A percentile compares a stretch with the other conserved stretches of the same genome.
Evolutionary conservation across 106 monocot species (phyloP).

Genomic region (Cymbidium sinense): DNA sequence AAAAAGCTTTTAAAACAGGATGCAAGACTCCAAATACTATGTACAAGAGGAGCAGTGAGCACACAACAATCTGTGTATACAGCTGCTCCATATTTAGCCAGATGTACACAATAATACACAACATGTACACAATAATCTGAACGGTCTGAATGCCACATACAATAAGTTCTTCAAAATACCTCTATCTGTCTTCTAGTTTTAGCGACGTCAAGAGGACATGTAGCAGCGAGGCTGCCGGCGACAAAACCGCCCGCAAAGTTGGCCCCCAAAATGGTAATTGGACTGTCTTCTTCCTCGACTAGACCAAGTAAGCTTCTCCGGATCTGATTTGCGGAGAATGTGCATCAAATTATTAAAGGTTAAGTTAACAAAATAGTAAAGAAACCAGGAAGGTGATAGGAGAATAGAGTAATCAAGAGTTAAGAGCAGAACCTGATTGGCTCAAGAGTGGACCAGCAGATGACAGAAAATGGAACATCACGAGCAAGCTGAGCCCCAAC

Average conservation of each 20-base stretch:
- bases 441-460: constrained; percentile 93
- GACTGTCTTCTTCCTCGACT: constrained; percentile 58
- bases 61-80: too few species aligned
- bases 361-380: background rate
- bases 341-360: background rate
- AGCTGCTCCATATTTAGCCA: too few species aligned
- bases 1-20: background rate
- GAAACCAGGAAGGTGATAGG: background rate
- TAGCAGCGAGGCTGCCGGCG: constrained; percentile 75
- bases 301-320: constrained; percentile 57
- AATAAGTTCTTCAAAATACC: too few species aligned
- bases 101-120: too few species aligned
- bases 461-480: constrained; percentile 91
- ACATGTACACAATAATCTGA: too few species aligned
- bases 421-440: constrained; percentile 31
- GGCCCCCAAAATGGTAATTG: constrained; percentile 57
- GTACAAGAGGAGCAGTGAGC: too few species aligned
- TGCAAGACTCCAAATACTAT: too few species aligned
- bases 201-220: constrained; percentile 95
- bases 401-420: background rate
- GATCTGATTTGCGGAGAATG: constrained; percentile 27
- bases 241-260: constrained; percentile 87
- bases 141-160: too few species aligned
- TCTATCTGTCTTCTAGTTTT: constrained; percentile 94
- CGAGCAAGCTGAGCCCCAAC: constrained; percentile 95